Conservation (phyloP, 2,329 filamentous ascomycete species). For the Amylocarpus encephaloides region DNA sequence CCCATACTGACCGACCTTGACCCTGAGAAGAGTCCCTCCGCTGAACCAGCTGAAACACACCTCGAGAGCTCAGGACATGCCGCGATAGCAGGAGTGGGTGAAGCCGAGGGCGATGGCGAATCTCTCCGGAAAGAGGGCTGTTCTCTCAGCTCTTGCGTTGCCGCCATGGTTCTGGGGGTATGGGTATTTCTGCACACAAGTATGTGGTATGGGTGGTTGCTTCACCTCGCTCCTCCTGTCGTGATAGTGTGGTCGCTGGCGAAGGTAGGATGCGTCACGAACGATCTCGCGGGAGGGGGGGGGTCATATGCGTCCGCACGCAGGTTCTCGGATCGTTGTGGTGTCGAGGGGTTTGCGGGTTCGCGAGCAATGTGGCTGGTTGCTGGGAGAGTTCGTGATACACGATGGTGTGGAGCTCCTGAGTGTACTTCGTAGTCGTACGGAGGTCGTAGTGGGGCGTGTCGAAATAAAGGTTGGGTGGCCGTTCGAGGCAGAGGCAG, state of each 20-base stretch:
- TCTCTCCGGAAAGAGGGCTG: conserved; percentile 27
- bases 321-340: background rate
- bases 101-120: conserved; percentile 60
- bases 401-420: background rate
- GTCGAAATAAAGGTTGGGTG: conserved; percentile 9
- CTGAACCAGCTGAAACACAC: conserved; percentile 53
- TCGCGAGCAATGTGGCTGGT: conserved; percentile 5
- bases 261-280: background rate
- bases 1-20: conserved; percentile 30
- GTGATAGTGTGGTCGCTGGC: background rate
- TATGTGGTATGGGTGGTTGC: conserved; percentile 6
- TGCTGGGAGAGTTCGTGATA: conserved; percentile 22
- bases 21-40: conserved; percentile 43
- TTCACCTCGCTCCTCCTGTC: background rate
- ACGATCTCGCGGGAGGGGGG: background rate
- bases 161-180: conserved; percentile 35
- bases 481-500: background rate
- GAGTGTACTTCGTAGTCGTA: no score
- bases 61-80: conserved; percentile 54
- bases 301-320: background rate
- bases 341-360: background rate
- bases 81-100: conserved; percentile 57
- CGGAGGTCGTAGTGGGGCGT: conserved; percentile 8
- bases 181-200: conserved; percentile 11
- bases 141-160: conserved; percentile 23